A percentile compares a stretch with the other conserved stretches of the same genome.
Evolutionary conservation across 2,329 filamentous ascomycete species (phyloP).

Genomic region (Zelopaecilomyces penicillatus): DNA sequence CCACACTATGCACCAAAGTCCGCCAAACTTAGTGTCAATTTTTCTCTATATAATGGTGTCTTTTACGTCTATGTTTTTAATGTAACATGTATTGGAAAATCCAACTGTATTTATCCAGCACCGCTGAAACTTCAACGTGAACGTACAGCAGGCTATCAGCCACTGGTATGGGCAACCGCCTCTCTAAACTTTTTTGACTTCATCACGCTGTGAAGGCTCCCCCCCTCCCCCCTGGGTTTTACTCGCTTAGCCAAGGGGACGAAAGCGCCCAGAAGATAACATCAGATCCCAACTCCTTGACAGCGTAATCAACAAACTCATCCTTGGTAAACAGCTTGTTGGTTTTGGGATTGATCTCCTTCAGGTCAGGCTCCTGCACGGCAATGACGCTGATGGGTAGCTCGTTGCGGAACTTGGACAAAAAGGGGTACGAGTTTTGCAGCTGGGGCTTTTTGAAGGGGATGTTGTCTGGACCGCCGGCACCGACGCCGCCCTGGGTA

Average conservation of each 20-base stretch:
- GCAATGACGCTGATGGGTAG: slow-evolving; percentile 1
- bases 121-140: background rate
- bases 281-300: slow-evolving; percentile 1
- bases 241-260: background rate
- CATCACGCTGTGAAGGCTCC: background rate
- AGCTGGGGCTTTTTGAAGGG: slow-evolving; percentile 6
- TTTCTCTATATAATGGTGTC: too few species aligned
- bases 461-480: slow-evolving; percentile 12
- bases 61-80: too few species aligned
- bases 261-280: slow-evolving; percentile 2
- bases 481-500: slow-evolving; percentile 9
- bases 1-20: too few species aligned
- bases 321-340: slow-evolving; percentile 10
- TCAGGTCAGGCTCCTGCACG: background rate
- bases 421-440: slow-evolving; percentile 12
- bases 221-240: background rate
- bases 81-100: too few species aligned
- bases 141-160: background rate
- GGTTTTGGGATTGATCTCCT: slow-evolving; percentile 4
- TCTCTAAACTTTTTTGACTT: background rate
- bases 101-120: too few species aligned
- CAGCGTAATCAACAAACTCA: slow-evolving; percentile 12
- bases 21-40: too few species aligned
- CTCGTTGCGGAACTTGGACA: slow-evolving; percentile 4
- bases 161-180: background rate